phyloP scores from a whole-genome alignment of 2,329 filamentous ascomycete genomes.

The Pseudocercospora vitis region DNA sequence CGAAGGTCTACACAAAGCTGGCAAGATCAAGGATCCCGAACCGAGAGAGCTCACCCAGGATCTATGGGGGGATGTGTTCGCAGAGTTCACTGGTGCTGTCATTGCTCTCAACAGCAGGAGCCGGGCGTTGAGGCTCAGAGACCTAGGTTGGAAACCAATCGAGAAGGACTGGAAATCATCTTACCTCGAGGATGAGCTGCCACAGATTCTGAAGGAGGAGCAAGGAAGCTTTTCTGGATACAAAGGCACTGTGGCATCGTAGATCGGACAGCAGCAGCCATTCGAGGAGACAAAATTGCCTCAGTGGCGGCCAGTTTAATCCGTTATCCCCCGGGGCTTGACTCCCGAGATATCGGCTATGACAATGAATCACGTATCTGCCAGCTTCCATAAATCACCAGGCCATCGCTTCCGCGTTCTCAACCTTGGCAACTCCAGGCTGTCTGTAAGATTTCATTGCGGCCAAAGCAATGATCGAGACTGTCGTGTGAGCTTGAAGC shows the following conservation, averaged over 20 bases:
- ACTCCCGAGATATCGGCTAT: no score
- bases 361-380: no score
- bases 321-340: no score
- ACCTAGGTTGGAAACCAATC: constrained; percentile 48
- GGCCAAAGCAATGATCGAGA: no score
- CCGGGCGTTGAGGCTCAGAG: constrained; percentile 46
- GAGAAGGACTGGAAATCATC: constrained; percentile 47
- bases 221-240: constrained; percentile 23
- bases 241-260: constrained; percentile 21
- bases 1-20: constrained; percentile 39
- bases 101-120: constrained; percentile 48
- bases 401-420: no score
- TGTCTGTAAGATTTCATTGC: no score
- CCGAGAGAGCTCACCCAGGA: constrained; percentile 41
- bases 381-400: no score
- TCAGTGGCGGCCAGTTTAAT: no score
- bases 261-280: neutral
- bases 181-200: constrained; percentile 47
- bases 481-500: no score
- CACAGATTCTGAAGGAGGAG: constrained; percentile 38
- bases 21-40: constrained; percentile 41
- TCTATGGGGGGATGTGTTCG: constrained; percentile 46
- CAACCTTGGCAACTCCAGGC: no score
- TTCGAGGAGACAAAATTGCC: no score
- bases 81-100: constrained; percentile 38